phyloP scores from a whole-genome alignment of 169 alveolate genomes.

The Plasmodium ovale region DNA sequence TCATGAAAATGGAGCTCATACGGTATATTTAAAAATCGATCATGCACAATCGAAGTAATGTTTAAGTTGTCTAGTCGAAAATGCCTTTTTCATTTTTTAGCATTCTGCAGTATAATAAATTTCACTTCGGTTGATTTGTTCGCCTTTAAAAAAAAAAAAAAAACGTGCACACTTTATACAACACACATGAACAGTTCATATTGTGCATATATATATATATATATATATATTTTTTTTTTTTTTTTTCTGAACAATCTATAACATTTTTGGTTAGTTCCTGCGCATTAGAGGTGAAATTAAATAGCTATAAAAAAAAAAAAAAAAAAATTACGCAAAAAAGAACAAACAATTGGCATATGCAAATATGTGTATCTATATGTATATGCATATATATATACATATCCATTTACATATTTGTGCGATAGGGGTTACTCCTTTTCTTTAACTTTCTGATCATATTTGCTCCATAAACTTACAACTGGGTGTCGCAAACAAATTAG shows the following conservation, averaged over 20 bases:
- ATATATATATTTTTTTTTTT: no score
- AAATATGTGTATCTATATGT: slow-evolving; percentile 2
- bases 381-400: neutral
- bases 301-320: slow-evolving; percentile 13
- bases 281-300: neutral
- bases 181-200: slow-evolving; percentile 65
- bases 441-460: neutral
- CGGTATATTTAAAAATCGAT: neutral
- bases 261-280: slow-evolving; percentile 12
- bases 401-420: no score
- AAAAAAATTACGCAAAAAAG: neutral
- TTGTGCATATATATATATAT: no score
- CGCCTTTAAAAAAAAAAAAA: neutral
- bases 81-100: neutral
- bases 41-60: neutral
- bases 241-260: slow-evolving; percentile 35
- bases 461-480: no score
- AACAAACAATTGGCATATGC: slow-evolving; percentile 1
- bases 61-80: neutral
- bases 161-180: slow-evolving; percentile 22
- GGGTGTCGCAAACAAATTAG: no score
- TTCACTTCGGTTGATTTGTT: neutral
- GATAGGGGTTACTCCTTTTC: no score
- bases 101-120: neutral
- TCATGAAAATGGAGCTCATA: neutral